These are phyloP conservation scores for Jamesozyma rosinii DNA, from an alignment of 805 yeast genomes.

Conservation along the genomic window DNA sequence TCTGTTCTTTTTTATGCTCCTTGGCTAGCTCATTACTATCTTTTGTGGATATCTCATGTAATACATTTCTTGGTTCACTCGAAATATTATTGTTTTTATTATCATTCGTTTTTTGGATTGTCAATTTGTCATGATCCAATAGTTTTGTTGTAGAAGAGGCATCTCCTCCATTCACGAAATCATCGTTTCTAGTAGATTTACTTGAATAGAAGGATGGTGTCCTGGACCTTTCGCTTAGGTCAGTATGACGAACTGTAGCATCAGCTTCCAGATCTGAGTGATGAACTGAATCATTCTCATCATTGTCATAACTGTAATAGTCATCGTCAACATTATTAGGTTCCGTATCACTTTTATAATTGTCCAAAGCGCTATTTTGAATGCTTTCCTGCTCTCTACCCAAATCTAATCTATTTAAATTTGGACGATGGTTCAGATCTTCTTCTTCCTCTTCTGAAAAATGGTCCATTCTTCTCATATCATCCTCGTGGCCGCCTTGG, in stretches of 20 bases:
- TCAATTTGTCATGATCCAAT: neutral
- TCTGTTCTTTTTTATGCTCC: neutral
- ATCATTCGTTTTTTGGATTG: neutral
- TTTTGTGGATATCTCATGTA: too few relatives aligned
- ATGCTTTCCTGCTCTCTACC: neutral
- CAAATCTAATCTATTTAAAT: neutral
- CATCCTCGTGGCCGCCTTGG: constrained; percentile 12
- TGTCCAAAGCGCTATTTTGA: neutral
- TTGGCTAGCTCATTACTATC: neutral
- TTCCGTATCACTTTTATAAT: neutral
- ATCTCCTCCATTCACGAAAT: constrained; percentile 6
- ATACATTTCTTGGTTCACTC: neutral
- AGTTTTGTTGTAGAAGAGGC: neutral
- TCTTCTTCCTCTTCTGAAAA: constrained; percentile 11
- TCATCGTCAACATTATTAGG: neutral
- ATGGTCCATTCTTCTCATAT: constrained; percentile 7
- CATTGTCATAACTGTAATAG: neutral
- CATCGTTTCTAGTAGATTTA: constrained; percentile 5
- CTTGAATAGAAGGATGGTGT: neutral
- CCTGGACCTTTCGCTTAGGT: neutral
- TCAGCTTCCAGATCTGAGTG: neutral
- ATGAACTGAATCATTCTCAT: neutral
- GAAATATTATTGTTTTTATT: too few relatives aligned
- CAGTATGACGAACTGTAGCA: constrained; percentile 6
- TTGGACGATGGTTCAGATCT: neutral